Evolutionary conservation across 2,329 filamentous ascomycete genomes (phyloP), one percentile per base, ranked within the genome.

Genomic region (Acrodontium crateriforme): DNA sequence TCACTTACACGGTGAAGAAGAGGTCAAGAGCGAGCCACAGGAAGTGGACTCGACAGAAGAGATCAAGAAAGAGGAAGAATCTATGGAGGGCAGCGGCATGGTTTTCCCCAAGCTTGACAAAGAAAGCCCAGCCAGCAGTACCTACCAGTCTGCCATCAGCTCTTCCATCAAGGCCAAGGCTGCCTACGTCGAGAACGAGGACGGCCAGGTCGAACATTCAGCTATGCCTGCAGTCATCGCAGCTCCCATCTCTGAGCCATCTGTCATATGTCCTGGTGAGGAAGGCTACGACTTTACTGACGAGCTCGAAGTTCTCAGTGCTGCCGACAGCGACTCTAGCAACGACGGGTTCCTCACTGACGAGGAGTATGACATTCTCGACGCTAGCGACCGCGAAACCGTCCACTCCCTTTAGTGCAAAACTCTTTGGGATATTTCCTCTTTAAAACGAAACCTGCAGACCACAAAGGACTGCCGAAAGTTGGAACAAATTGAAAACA

Each of bases 71-170:
- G 16, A 22, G 3, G 33, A 39, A 27, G 32, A 41, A 25, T 25
- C 39, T 27, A 25, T 48, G 25, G 40, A 49, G 31, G 38, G 45
- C 24, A 81, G 76, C 56, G 73, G 75, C 45, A 94, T 95, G 84
- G 85, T 95, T 50, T 95, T 95, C 69, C 89, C 89, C 35, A 92
- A 80, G 55, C 69, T 95, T 20, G 84, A 93, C 44, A 93, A 91
- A 60, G 89, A 95, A 58, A 92, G 84, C 7, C 83, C 85, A 2
- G 65, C 72, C 24, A 67, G 77, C 12, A 92, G 83, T 59, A 69
- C 79, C n/a, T 74, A 91, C 44, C 65, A 81, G 50, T 63, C 67
- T n/a, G 54, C 51, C 23, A 44, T 46, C 31, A 39, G 47, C 46
- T 36, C 34, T 27, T 38, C 46, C 2, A 46, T 49, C 35, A 55